These are phyloP conservation scores for Pyrrhoderma noxium DNA, from an alignment of 1,284 basidiomycete species.

Conservation along the genomic window DNA sequence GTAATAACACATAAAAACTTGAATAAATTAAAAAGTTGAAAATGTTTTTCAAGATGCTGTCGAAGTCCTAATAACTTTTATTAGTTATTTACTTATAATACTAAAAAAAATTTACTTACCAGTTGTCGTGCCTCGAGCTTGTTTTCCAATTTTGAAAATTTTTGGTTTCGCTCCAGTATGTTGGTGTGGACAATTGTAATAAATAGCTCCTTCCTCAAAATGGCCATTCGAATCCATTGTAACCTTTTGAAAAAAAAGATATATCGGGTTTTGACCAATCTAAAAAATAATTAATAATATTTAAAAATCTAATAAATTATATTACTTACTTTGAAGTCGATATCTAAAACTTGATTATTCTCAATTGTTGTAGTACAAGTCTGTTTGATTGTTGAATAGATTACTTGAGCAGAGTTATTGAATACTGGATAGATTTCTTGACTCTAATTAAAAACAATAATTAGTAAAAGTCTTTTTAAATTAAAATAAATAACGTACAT, in stretches of 20 bases:
- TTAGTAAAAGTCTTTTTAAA: no score
- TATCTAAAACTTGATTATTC: no score
- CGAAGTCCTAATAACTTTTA: background rate
- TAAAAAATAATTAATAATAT: no score
- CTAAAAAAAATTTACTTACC: background rate
- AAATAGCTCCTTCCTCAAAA: background rate
- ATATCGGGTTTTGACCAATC: no score
- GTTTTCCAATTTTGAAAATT: background rate
- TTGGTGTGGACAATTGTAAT: background rate
- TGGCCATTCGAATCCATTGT: background rate
- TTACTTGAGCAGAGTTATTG: no score
- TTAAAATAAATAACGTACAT: no score
- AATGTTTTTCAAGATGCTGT: background rate
- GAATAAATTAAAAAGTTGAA: background rate
- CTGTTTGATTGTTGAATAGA: no score
- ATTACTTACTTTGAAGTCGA: no score
- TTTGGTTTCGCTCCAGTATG: background rate
- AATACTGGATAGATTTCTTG: no score
- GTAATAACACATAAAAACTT: background rate
- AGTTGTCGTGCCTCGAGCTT: background rate
- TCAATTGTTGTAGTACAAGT: no score
- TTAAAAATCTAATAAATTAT: no score
- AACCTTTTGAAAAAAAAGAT: background rate
- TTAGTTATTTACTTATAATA: background rate
- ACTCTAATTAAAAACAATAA: no score